Percentiles rank a stretch among this genome's conserved stretches.
Evolutionary conservation across 805 yeast species (phyloP).

Genomic region (Wickerhamiella lipophila): DNA sequence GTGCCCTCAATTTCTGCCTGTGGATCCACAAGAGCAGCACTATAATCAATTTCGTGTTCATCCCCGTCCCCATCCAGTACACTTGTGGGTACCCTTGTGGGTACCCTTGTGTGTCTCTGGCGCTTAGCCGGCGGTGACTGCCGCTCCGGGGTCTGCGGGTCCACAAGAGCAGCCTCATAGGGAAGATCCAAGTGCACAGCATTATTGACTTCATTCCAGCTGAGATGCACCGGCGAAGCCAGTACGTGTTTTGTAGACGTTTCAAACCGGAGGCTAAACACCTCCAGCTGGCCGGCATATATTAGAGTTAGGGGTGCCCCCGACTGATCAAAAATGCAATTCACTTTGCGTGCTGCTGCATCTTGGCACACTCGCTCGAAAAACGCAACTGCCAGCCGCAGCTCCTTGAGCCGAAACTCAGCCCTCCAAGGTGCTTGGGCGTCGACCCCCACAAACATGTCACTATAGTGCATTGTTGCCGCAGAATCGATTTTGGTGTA

Average conservation of each 20-base stretch:
- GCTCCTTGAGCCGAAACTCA: slow-evolving; percentile 18
- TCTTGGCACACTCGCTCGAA: slow-evolving; percentile 14
- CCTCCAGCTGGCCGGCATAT: not conserved
- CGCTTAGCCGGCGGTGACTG: not conserved
- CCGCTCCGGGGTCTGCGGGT: not conserved
- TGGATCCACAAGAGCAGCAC: not conserved
- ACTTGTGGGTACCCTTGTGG: not conserved
- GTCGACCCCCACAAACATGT: slow-evolving; percentile 15
- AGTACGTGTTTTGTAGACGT: not conserved
- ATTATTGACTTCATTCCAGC: not conserved
- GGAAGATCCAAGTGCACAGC: not conserved
- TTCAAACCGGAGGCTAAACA: not conserved
- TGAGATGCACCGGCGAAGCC: not conserved
- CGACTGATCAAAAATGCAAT: not conserved
- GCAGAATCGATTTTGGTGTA: slow-evolving; percentile 14
- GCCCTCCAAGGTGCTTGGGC: slow-evolving; percentile 18
- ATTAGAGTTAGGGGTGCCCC: slow-evolving; percentile 3
- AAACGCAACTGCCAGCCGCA: slow-evolving; percentile 16
- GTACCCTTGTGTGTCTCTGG: not conserved
- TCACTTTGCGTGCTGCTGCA: not conserved
- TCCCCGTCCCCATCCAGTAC: too few relatives aligned
- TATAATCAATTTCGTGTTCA: not conserved
- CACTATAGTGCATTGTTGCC: slow-evolving; percentile 15
- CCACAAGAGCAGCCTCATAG: not conserved
- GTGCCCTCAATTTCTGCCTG: slow-evolving; percentile 6